Evolutionary conservation across 2,329 filamentous ascomycete genomes (phyloP).

Genomic region (Xylariaceae sp.): DNA sequence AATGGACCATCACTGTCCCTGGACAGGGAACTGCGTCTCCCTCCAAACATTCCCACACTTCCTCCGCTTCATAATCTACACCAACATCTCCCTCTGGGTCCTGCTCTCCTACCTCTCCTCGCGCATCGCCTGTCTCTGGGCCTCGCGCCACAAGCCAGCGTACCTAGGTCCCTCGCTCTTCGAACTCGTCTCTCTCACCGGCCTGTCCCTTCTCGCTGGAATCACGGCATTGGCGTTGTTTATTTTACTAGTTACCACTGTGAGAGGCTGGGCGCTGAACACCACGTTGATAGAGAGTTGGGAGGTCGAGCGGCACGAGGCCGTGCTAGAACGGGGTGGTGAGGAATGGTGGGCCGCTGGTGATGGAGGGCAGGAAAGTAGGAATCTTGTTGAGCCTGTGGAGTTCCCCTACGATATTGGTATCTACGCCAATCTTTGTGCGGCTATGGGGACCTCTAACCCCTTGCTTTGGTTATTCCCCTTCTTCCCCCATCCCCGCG

Average conservation of each 20-base stretch:
- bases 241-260: conserved; percentile 61
- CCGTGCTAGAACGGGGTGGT: conserved; percentile 41
- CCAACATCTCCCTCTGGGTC: conserved; percentile 60
- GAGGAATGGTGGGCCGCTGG: conserved; percentile 35
- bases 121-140: conserved; percentile 59
- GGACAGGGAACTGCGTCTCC: conserved; percentile 80
- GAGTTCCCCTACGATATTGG: conserved; percentile 83
- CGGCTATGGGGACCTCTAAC: conserved; percentile 71
- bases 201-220: conserved; percentile 55
- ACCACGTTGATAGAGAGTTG: conserved; percentile 78
- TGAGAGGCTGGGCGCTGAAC: conserved; percentile 62
- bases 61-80: conserved; percentile 69
- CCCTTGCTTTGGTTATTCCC: conserved; percentile 66
- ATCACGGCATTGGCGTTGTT: conserved; percentile 58
- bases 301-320: conserved; percentile 64
- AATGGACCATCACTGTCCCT: conserved; percentile 87
- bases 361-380: conserved; percentile 33
- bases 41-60: conserved; percentile 81
- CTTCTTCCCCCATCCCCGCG: conserved; percentile 49
- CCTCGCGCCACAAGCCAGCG: conserved; percentile 61
- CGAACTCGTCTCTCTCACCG: conserved; percentile 58
- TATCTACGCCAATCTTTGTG: conserved; percentile 67
- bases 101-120: conserved; percentile 58
- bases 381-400: conserved; percentile 55
- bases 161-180: conserved; percentile 66